Evolutionary conservation across 352 stramenopile genomes (phyloP).

Genomic region (Phytopythium sindhum): DNA sequence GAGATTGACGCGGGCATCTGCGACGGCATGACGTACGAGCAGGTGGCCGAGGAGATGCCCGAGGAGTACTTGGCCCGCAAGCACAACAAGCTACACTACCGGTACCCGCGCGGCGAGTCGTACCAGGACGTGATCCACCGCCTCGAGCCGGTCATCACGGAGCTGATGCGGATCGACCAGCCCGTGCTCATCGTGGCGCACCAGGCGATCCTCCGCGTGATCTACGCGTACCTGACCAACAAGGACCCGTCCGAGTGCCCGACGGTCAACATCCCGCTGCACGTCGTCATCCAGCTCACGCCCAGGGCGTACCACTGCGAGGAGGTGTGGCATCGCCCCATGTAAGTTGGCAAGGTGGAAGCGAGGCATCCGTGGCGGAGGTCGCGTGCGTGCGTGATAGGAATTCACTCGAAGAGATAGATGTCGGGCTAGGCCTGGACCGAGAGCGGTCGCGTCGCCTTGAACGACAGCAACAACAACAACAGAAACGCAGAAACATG

Average conservation of each 20-base stretch:
- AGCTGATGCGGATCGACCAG: conserved; percentile 95
- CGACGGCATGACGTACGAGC: conserved; percentile 97
- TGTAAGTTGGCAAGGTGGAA: conserved; percentile 36
- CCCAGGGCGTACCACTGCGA: conserved; percentile 94
- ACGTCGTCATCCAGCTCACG: conserved; percentile 95
- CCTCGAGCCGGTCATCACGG: conserved; percentile 95
- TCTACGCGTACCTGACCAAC: conserved; percentile 97
- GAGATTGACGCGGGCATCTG: conserved; percentile 97
- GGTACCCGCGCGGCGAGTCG: conserved; percentile 92
- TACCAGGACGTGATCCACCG: conserved; percentile 98
- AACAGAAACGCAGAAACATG: background rate
- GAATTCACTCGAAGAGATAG: conserved; percentile 1
- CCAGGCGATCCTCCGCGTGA: conserved; percentile 93
- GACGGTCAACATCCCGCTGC: conserved; percentile 90
- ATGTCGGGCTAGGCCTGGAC: background rate
- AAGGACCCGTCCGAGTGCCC: conserved; percentile 90
- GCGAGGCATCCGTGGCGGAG: background rate
- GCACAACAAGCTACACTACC: conserved; percentile 86
- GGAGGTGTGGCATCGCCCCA: conserved; percentile 90
- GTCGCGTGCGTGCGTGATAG: background rate
- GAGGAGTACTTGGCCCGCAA: conserved; percentile 94
- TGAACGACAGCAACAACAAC: background rate
- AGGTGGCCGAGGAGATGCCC: conserved; percentile 94
- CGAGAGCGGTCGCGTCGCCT: background rate
- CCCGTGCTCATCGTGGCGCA: conserved; percentile 93